A percentile compares a stretch with the other conserved stretches of the same genome.
Conservation (phyloP, 139 green algal species). For the Protoeuglena noctilucae region DNA sequence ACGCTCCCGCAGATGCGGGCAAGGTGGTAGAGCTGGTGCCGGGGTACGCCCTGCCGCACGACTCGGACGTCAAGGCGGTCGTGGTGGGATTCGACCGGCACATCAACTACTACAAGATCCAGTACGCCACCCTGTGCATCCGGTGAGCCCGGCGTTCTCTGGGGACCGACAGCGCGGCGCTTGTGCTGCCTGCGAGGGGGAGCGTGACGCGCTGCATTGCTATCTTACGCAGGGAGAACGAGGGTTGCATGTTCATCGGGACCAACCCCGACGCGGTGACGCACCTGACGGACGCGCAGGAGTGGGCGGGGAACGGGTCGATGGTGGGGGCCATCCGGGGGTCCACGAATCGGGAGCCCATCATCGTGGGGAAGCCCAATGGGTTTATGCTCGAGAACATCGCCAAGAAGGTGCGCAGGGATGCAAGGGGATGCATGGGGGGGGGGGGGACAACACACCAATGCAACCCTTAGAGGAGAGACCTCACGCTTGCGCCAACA, state of each 20-base stretch:
- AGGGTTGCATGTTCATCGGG: conserved; percentile 93
- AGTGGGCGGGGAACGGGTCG: conserved; percentile 89
- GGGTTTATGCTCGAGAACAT: conserved; percentile 98
- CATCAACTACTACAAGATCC: conserved; percentile 99
- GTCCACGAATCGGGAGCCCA: conserved; percentile 77
- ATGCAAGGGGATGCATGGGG: too few relatives aligned
- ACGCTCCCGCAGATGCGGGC: conserved; percentile 59
- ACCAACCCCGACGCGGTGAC: conserved; percentile 97
- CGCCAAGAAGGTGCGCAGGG: conserved; percentile 29
- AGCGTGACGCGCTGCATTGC: too few relatives aligned
- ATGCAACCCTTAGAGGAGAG: too few relatives aligned
- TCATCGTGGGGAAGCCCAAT: conserved; percentile 83
- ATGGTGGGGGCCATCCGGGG: conserved; percentile 95
- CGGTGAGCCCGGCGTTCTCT: too few relatives aligned
- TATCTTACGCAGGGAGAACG: too few relatives aligned
- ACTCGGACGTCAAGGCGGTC: conserved; percentile 81
- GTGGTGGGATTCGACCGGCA: conserved; percentile 95
- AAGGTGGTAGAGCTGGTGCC: conserved; percentile 69
- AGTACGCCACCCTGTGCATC: conserved; percentile 95
- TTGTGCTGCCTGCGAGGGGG: too few relatives aligned
- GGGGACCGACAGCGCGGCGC: too few relatives aligned
- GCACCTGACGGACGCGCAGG: conserved; percentile 90
- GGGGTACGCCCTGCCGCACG: conserved; percentile 76
- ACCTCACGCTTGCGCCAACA: too few relatives aligned
- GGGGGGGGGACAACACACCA: too few relatives aligned